phyloP scores from a whole-genome alignment of 2,329 filamentous ascomycete genomes.

The Colletotrichum tabaci region DNA sequence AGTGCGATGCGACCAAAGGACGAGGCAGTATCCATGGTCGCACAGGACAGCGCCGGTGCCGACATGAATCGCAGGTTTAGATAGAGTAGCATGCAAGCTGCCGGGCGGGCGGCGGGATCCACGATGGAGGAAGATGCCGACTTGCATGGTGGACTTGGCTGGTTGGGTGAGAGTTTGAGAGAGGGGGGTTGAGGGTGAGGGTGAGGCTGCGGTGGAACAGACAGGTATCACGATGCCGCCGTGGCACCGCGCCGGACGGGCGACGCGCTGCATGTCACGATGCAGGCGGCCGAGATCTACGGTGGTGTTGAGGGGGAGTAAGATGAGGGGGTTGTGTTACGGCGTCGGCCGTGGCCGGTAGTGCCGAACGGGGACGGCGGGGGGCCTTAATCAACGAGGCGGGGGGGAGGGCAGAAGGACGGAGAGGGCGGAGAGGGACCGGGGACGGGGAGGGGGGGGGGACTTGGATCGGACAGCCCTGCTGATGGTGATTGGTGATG shows the following conservation, averaged over 20 bases:
- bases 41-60: neutral
- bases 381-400: conserved; percentile 30
- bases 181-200: neutral
- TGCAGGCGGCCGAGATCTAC: conserved; percentile 23
- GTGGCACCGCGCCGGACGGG: conserved; percentile 18
- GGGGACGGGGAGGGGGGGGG: neutral
- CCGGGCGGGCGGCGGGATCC: neutral
- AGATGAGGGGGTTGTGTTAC: conserved; percentile 7
- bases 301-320: neutral
- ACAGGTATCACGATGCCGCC: conserved; percentile 26
- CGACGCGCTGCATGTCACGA: neutral
- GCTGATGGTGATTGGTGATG: neutral
- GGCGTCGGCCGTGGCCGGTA: conserved; percentile 25
- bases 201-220: neutral
- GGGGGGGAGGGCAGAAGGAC: neutral
- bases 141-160: too few relatives aligned
- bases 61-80: neutral
- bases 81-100: conserved; percentile 3
- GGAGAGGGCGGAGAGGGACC: neutral
- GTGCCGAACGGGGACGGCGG: conserved; percentile 36
- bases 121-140: neutral
- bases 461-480: neutral
- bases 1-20: neutral
- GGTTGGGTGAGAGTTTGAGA: too few relatives aligned
- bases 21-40: neutral